Evolutionary conservation across 148 eudicot genomes (phyloP).

Genomic region (Persicaria tinctoria): DNA sequence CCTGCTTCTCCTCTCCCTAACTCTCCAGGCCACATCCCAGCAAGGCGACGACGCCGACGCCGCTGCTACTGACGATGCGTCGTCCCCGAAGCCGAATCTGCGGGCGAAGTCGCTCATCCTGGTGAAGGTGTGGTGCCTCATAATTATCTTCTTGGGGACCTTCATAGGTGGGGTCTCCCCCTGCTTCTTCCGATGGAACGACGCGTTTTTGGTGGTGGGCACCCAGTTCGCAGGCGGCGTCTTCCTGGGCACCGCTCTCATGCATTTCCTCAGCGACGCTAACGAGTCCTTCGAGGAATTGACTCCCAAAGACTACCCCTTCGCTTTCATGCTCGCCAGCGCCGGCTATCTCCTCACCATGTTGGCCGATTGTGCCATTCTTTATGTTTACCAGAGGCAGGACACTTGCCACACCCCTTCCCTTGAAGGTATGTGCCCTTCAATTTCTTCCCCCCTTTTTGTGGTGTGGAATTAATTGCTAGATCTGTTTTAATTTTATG

Average conservation of each 20-base stretch:
- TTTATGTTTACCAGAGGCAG: slow-evolving; percentile 25
- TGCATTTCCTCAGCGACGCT: slow-evolving; percentile 66
- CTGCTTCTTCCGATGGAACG: slow-evolving; percentile 53
- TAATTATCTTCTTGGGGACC: slow-evolving; percentile 39
- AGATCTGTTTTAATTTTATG: no score
- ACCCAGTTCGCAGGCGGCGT: slow-evolving; percentile 69
- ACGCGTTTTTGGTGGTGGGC: slow-evolving; percentile 52
- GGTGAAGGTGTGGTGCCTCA: slow-evolving; percentile 51
- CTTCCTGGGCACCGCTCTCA: slow-evolving; percentile 54
- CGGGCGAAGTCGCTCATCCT: slow-evolving; percentile 33
- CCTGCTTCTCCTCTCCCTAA: slow-evolving; percentile 19
- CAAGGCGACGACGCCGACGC: slow-evolving; percentile 15
- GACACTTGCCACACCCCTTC: background rate
- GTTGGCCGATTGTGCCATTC: slow-evolving; percentile 42
- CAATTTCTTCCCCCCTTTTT: background rate
- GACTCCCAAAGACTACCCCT: slow-evolving; percentile 46
- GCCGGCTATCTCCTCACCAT: slow-evolving; percentile 56
- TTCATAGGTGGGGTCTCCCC: slow-evolving; percentile 57
- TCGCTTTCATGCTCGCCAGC: slow-evolving; percentile 63
- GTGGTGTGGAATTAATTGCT: background rate
- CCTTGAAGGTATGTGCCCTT: slow-evolving; percentile 39
- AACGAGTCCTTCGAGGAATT: slow-evolving; percentile 49
- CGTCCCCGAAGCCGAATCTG: slow-evolving; percentile 20
- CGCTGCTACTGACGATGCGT: background rate
- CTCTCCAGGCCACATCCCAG: slow-evolving; percentile 22